Base-by-base conservation (phyloP, 129 eudicot species). In the Pseudognaphalium luteoalbum region DNA sequence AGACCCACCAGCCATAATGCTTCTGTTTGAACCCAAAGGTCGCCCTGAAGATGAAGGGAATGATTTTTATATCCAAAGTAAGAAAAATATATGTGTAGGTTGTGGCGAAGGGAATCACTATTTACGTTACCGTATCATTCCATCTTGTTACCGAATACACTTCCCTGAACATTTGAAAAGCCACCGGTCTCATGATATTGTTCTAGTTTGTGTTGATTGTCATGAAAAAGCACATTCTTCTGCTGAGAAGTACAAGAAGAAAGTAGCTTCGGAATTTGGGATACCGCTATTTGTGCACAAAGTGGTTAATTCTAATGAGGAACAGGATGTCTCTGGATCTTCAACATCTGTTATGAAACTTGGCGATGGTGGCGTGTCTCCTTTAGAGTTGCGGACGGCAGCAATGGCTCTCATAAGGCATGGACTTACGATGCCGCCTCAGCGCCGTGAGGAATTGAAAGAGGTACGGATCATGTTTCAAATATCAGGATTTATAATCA, bases 101-200 rank as follows among this genome's bases (percentile, higher is more conserved):
- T 94, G 99, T 83, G 99, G 99, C 58, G 97, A 94, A 89, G 96
- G 88, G 70, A 91, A 84, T 52, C 99, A 94, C 80, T 94, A 91
- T 81, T 80, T 94, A 71, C 91, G 99, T 3, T 94, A 94, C 73
- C 85, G 99, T 50, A 88, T 94, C 37, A 94, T 94, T 74, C 99
- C 99, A 2, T 91, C 99, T 8, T 94, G 99, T 85, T 94, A 94
- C 67, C 85, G 99, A 82, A 78, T 91, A 70, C 97, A 94, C 86
- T 94, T 94, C 28, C 99, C 97, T 14, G 99, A 94, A 85, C 99
- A 91, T 75, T 81, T 94, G 73, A 94, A 94, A 83, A 94, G 99
- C 57, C 99, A 94, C 71, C 94, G 99, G 14, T 94, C 99, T 81
- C 99, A 94, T 85, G 99, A 94, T 76, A 94, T 94, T 77, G 99